Evolutionary conservation across 352 stramenopile species (phyloP), one percentile per base, ranked within the genome.

Genomic region (Phytophthora crassamura): DNA sequence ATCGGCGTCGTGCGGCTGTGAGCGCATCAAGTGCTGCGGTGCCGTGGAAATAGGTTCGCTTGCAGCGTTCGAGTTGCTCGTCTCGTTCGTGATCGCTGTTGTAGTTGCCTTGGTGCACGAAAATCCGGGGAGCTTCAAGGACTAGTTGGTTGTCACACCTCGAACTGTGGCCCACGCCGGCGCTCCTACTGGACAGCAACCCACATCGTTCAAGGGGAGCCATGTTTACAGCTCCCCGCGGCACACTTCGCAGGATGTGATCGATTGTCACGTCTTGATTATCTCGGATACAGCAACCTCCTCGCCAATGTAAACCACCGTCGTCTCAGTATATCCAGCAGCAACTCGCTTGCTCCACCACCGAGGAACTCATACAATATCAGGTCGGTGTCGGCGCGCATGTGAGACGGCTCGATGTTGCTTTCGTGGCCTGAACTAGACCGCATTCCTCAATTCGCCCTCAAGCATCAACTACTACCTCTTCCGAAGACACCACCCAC

Each of bases 381-480:
- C 59, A 60, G 36, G n/a, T 20, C 11, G 20, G 35, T 46, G n/a
- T 59, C 25, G 32, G 46, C 18, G 22, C 33, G 32, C 11, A 25
- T 16, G 18, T 42, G 50, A 55, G 41, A 56, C 50, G 25, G 34
- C 56, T n/a, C 36, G 16, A 28, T 7, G 20, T 57, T 11, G 33
- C 25, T 25, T 52, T 51, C 53, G 35, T 16, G 30, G 40, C 14
- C 8, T 30, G 18, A 45, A 47, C 4, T 20, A 39, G 38, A 18
- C 14, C 11, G 40, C 64, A 67, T 63, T 67, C 43, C 46, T 28
- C 50, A 55, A 59, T 59, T 67, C 54, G 36, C 43, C 49, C 39
- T 67, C 14, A 43, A 55, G 40, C 43, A 59, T 22, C 63, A 64
- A 61, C 36, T 41, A 67, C 40, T 6, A 50, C 18, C 42, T 34